These are phyloP conservation scores for Darksidea phi DNA, from an alignment of 495 filamentous ascomycete species.

Conservation along the genomic window DNA sequence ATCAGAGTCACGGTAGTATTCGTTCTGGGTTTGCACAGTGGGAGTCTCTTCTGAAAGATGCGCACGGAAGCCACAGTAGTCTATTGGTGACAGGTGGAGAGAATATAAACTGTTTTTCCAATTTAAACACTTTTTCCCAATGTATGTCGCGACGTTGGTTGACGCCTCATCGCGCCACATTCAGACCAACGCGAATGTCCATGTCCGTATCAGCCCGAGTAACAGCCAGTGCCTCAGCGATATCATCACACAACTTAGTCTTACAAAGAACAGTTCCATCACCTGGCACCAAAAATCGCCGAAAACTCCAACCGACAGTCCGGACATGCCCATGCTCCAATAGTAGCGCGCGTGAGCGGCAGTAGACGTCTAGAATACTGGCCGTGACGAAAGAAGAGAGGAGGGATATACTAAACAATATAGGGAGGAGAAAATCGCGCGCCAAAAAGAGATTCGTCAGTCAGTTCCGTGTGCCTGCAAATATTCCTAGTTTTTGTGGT, in stretches of 20 bases:
- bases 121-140: conserved; percentile 30
- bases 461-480: conserved; percentile 5
- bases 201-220: conserved; percentile 21
- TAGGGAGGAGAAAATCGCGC: background rate
- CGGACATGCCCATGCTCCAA: background rate
- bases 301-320: conserved; percentile 21
- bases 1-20: too few species aligned
- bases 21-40: too few species aligned
- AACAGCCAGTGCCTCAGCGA: conserved; percentile 27
- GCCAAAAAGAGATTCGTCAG: conserved; percentile 23
- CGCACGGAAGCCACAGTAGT: too few species aligned
- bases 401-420: conserved; percentile 19
- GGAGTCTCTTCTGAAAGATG: too few species aligned
- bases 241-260: conserved; percentile 25
- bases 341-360: conserved; percentile 30
- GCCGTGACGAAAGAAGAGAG: conserved; percentile 19
- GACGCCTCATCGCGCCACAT: background rate
- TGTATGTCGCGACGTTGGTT: background rate
- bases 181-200: background rate
- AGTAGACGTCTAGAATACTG: conserved; percentile 27
- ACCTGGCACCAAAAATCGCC: conserved; percentile 14
- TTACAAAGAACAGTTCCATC: background rate
- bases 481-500: conserved; percentile 16
- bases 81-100: background rate
- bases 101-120: conserved; percentile 33